Evolutionary conservation across 257 asterid species (phyloP).

Genomic region (Nicotiana benthamiana): DNA sequence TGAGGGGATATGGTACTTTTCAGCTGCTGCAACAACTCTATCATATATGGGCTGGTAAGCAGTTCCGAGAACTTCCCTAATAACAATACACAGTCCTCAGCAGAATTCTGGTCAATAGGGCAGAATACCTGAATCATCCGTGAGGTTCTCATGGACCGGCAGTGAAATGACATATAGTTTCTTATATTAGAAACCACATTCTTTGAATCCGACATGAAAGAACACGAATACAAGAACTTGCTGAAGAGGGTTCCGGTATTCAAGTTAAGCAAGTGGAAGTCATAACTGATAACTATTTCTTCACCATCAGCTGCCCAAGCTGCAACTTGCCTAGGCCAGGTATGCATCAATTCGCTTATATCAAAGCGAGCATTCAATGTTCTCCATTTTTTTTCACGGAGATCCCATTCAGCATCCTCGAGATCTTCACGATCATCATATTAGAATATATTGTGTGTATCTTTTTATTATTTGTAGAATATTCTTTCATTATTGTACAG

Average conservation of each 20-base stretch:
- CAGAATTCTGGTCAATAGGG: background rate
- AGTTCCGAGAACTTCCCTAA: background rate
- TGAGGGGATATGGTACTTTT: background rate
- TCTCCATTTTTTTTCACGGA: background rate
- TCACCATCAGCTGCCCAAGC: background rate
- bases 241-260: background rate
- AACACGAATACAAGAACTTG: background rate
- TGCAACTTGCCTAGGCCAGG: background rate
- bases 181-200: background rate
- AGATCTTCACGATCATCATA: background rate
- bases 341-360: background rate
- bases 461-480: no score
- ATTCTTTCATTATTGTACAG: no score
- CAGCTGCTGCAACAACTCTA: background rate
- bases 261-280: background rate
- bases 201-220: background rate
- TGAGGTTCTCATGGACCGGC: background rate
- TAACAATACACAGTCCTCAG: background rate
- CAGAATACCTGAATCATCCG: background rate
- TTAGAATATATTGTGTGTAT: no score
- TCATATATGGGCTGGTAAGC: background rate
- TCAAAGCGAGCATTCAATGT: background rate
- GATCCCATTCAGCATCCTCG: background rate
- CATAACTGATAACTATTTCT: background rate
- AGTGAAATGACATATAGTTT: background rate